Conservation (phyloP, 1,284 basidiomycete genomes). For the Stygiomarasmius scandens region DNA sequence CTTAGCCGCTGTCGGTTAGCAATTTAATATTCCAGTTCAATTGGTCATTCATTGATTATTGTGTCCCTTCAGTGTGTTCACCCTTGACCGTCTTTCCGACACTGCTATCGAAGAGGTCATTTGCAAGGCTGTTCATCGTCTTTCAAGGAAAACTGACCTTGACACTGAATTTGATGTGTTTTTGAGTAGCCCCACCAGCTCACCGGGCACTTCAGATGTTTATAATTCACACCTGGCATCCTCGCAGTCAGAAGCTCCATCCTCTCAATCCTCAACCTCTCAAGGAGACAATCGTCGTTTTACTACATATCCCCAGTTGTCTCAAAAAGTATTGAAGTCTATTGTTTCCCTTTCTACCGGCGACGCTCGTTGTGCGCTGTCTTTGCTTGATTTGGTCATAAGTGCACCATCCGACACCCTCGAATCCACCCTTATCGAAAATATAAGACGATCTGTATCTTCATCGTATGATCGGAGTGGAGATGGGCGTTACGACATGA, state of each 20-base stretch:
- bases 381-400: slow-evolving; percentile 66
- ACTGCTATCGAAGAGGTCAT: slow-evolving; percentile 59
- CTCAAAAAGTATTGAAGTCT: slow-evolving; percentile 48
- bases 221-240: slow-evolving; percentile 4
- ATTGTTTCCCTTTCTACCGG: slow-evolving; percentile 64
- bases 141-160: background rate
- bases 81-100: slow-evolving; percentile 62
- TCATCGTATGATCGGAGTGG: slow-evolving; percentile 75
- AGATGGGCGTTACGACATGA: slow-evolving; percentile 85
- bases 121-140: slow-evolving; percentile 44
- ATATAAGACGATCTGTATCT: slow-evolving; percentile 57
- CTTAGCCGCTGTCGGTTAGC: slow-evolving; percentile 79
- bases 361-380: slow-evolving; percentile 72
- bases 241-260: background rate
- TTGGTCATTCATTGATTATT: slow-evolving; percentile 1
- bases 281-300: slow-evolving; percentile 19
- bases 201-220: slow-evolving; percentile 12
- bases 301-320: slow-evolving; percentile 47
- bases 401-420: slow-evolving; percentile 37
- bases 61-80: slow-evolving; percentile 54
- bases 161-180: background rate
- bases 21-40: background rate
- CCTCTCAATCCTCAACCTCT: background rate
- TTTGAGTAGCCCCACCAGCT: background rate
- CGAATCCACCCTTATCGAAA: slow-evolving; percentile 49